Conservation (phyloP, 2,329 filamentous ascomycete genomes). For the Pestalotiopsis fici region DNA sequence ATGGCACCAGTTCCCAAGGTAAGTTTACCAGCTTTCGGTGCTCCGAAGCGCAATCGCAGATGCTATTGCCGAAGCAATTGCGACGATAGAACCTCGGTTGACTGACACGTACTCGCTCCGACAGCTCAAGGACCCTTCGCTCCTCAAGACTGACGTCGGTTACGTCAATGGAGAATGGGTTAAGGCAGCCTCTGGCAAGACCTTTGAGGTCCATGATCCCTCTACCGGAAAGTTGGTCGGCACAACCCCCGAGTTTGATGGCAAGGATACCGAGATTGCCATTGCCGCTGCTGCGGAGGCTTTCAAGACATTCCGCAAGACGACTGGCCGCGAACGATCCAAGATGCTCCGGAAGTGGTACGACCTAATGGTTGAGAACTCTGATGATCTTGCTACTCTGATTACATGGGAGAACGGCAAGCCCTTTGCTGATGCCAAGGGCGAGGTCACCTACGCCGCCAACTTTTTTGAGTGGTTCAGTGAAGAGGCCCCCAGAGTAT, state of each 20-base stretch:
- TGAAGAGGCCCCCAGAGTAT: constrained; percentile 73
- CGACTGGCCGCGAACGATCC: constrained; percentile 73
- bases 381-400: constrained; percentile 77
- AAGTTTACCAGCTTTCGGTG: background rate
- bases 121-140: constrained; percentile 74
- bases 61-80: background rate
- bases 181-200: constrained; percentile 81
- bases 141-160: constrained; percentile 79
- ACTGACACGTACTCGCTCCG: constrained; percentile 6
- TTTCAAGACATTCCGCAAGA: constrained; percentile 68
- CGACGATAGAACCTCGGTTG: background rate
- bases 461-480: constrained; percentile 81
- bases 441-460: constrained; percentile 72
- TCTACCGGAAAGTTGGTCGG: constrained; percentile 80
- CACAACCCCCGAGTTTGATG: constrained; percentile 81
- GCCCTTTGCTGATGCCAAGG: constrained; percentile 72
- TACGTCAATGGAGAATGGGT: constrained; percentile 96
- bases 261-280: constrained; percentile 75
- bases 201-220: constrained; percentile 87
- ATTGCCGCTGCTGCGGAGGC: constrained; percentile 82
- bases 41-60: background rate
- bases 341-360: constrained; percentile 80
- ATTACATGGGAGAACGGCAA: constrained; percentile 94
- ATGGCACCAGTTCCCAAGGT: constrained; percentile 21
- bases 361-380: constrained; percentile 75